phyloP scores from a whole-genome alignment of 495 filamentous ascomycete species.

The Aspergillus hancockii region DNA sequence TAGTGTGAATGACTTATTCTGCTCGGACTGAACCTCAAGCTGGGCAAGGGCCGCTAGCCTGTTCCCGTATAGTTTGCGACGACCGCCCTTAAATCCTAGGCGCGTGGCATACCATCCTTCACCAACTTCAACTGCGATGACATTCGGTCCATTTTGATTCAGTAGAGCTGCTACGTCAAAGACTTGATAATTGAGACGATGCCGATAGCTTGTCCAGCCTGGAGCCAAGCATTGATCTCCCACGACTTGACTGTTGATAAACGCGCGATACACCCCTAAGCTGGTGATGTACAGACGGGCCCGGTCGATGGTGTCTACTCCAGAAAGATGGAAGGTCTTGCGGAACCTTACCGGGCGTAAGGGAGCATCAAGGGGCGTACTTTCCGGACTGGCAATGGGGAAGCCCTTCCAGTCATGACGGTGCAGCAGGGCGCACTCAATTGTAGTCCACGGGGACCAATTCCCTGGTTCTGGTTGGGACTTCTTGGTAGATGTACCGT shows the following conservation, averaged over 20 bases:
- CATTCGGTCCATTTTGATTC: conserved; percentile 35
- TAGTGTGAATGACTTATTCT: conserved; percentile 25
- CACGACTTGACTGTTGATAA: conserved; percentile 50
- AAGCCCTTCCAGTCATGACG: conserved; percentile 41
- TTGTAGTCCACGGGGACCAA: conserved; percentile 36
- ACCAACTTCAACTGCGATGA: conserved; percentile 49
- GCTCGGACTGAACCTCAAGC: conserved; percentile 37
- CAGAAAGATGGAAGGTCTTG: conserved; percentile 26
- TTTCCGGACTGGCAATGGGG: conserved; percentile 29
- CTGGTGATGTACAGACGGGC: conserved; percentile 54
- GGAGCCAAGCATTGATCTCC: conserved; percentile 49
- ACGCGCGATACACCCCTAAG: conserved; percentile 51
- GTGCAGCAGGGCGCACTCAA: conserved; percentile 42
- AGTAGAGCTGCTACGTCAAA: conserved; percentile 49
- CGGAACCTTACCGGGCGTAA: conserved; percentile 31
- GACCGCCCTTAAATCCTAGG: conserved; percentile 43
- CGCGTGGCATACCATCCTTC: conserved; percentile 58
- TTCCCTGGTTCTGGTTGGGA: conserved; percentile 24
- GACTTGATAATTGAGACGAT: conserved; percentile 51
- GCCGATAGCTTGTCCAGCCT: conserved; percentile 55
- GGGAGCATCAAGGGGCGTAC: conserved; percentile 17
- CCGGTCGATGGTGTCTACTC: not conserved
- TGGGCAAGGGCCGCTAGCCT: conserved; percentile 44
- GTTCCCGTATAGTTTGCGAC: conserved; percentile 44
- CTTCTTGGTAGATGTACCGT: conserved; percentile 18